A percentile compares a stretch with the other conserved stretches of the same genome.
These are phyloP conservation scores for Saccharomycopsis schoenii DNA, from an alignment of 805 yeast species.

Conservation along the genomic window DNA sequence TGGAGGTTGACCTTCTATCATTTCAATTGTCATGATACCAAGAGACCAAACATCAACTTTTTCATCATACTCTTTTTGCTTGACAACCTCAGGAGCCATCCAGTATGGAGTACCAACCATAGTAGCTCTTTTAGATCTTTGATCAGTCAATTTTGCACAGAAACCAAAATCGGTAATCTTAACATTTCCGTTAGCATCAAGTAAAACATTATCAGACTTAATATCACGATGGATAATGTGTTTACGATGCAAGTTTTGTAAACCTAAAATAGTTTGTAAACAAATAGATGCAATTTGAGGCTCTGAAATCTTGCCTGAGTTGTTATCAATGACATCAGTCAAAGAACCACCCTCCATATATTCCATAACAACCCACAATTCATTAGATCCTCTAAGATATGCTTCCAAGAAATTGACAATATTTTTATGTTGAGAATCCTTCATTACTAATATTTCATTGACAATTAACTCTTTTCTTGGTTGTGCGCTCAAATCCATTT, in stretches of 20 bases:
- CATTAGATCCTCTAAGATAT: slow-evolving; percentile 66
- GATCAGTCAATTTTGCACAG: slow-evolving; percentile 86
- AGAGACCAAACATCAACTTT: slow-evolving; percentile 97
- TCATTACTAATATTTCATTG: slow-evolving; percentile 94
- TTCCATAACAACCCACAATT: slow-evolving; percentile 99
- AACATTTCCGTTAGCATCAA: slow-evolving; percentile 74
- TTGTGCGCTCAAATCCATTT: slow-evolving; percentile 85
- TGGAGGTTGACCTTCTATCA: slow-evolving; percentile 99
- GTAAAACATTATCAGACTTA: slow-evolving; percentile 86
- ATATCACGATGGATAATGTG: slow-evolving; percentile 95
- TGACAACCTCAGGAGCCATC: slow-evolving; percentile 99
- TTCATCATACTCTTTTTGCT: slow-evolving; percentile 90
- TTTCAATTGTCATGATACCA: slow-evolving; percentile 96
- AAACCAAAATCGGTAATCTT: slow-evolving; percentile 96
- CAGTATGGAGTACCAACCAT: slow-evolving; percentile 99
- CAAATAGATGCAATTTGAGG: slow-evolving; percentile 89
- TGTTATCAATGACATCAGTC: slow-evolving; percentile 91
- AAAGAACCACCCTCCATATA: slow-evolving; percentile 98
- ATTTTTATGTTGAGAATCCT: slow-evolving; percentile 86
- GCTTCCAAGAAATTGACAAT: slow-evolving; percentile 93
- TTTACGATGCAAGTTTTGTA: slow-evolving; percentile 83
- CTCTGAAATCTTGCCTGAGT: slow-evolving; percentile 60
- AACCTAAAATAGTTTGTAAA: slow-evolving; percentile 80
- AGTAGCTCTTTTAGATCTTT: slow-evolving; percentile 81
- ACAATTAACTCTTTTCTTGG: slow-evolving; percentile 92